These are phyloP conservation scores for Fusarium chuoi DNA, from an alignment of 2,329 filamentous ascomycete species.

Conservation along the genomic window DNA sequence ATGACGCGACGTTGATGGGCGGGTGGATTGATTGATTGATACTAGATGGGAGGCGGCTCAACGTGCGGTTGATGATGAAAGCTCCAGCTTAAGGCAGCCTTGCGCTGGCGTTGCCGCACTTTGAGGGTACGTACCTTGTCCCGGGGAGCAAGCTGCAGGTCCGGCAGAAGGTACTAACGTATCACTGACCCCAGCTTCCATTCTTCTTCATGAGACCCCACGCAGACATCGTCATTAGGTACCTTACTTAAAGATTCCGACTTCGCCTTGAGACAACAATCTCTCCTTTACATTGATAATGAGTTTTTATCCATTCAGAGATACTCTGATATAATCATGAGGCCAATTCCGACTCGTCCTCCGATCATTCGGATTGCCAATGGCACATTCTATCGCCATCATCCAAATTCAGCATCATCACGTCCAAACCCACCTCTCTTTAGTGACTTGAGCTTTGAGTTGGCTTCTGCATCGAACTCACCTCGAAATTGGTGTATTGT, in stretches of 20 bases:
- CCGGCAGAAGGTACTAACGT: slow-evolving; percentile 1
- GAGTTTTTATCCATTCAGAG: neutral
- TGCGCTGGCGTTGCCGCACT: slow-evolving; percentile 34
- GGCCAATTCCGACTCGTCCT: slow-evolving; percentile 52
- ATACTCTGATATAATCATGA: slow-evolving; percentile 46
- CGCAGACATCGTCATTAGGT: slow-evolving; percentile 25
- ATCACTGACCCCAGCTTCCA: neutral
- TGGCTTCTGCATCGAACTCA: slow-evolving; percentile 66
- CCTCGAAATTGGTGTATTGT: slow-evolving; percentile 84
- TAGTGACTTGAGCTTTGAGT: slow-evolving; percentile 72
- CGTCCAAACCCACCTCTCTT: slow-evolving; percentile 79
- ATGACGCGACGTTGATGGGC: slow-evolving; percentile 9
- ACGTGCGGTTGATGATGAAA: slow-evolving; percentile 34
- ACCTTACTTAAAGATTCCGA: slow-evolving; percentile 33
- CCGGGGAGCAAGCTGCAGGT: slow-evolving; percentile 23
- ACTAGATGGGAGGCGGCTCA: neutral
- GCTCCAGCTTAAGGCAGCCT: slow-evolving; percentile 40
- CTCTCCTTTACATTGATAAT: slow-evolving; percentile 13
- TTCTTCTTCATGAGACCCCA: slow-evolving; percentile 15
- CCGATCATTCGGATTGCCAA: slow-evolving; percentile 79
- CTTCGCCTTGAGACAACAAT: slow-evolving; percentile 20
- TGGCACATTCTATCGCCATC: slow-evolving; percentile 84
- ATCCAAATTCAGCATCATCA: slow-evolving; percentile 65
- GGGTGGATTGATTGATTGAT: neutral
- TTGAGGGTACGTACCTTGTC: slow-evolving; percentile 35